phyloP scores from a whole-genome alignment of 2,329 filamentous ascomycete species.

The Monilinia aucupariae region DNA sequence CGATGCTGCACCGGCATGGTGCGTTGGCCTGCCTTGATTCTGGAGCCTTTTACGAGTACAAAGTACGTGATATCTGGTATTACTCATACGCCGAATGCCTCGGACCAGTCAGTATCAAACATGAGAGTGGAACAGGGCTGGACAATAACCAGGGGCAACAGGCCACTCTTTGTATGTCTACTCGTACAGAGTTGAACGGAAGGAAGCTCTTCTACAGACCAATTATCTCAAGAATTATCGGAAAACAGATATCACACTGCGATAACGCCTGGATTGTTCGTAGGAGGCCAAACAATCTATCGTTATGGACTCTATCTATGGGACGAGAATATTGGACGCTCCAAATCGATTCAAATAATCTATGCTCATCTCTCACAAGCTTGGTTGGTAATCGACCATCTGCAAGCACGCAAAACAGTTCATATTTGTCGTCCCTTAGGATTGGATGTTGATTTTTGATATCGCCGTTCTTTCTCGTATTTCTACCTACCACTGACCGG shows the following conservation, averaged over 20 bases:
- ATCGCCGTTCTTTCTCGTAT: background rate
- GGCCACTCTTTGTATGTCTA: too few relatives aligned
- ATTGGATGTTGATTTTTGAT: background rate
- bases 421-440: background rate
- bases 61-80: background rate
- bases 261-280: background rate
- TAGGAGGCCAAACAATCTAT: background rate
- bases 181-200: background rate
- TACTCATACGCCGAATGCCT: background rate
- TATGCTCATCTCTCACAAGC: background rate
- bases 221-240: background rate
- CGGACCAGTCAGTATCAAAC: background rate
- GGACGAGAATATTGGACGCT: background rate
- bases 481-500: slow-evolving; percentile 7
- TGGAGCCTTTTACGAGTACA: too few relatives aligned
- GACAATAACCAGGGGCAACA: background rate
- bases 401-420: background rate
- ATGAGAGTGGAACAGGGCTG: background rate
- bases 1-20: background rate
- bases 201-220: background rate
- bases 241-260: background rate
- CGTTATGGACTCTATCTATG: background rate
- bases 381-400: background rate
- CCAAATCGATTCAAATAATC: background rate
- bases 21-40: background rate